These are phyloP conservation scores for Porcisia hertigi DNA, from an alignment of 208 protist genomes.

Conservation along the genomic window DNA sequence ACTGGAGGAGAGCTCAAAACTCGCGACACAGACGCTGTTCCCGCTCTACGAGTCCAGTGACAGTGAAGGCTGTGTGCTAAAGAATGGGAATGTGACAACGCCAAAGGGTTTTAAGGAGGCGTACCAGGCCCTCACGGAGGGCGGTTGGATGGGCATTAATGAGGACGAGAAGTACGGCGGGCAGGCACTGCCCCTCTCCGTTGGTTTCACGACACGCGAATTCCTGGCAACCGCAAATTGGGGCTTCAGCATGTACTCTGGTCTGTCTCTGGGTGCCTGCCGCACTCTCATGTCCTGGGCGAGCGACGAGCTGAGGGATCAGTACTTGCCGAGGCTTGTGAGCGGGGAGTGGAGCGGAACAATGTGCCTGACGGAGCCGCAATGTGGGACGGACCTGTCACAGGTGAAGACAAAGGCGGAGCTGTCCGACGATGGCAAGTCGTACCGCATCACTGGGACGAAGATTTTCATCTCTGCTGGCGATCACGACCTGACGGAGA, in stretches of 20 bases:
- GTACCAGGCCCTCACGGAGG: conserved; percentile 73
- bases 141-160: conserved; percentile 77
- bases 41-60: conserved; percentile 66
- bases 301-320: conserved; percentile 77
- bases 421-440: conserved; percentile 57
- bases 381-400: conserved; percentile 83
- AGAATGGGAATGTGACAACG: conserved; percentile 60
- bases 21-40: conserved; percentile 56
- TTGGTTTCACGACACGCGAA: conserved; percentile 67
- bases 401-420: conserved; percentile 86
- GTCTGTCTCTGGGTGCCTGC: conserved; percentile 63
- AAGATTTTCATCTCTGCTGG: conserved; percentile 93
- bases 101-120: conserved; percentile 89
- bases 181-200: conserved; percentile 73
- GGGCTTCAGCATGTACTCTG: conserved; percentile 87
- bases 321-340: conserved; percentile 77
- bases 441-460: conserved; percentile 85
- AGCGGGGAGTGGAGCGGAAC: conserved; percentile 81
- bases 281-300: conserved; percentile 68
- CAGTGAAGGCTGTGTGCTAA: conserved; percentile 51
- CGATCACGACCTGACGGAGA: conserved; percentile 88
- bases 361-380: conserved; percentile 92
- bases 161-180: conserved; percentile 83
- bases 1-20: conserved; percentile 67
- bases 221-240: conserved; percentile 84